Evolutionary conservation across 2,329 filamentous ascomycete species (phyloP).

Genomic region (Penicillium sp.): DNA sequence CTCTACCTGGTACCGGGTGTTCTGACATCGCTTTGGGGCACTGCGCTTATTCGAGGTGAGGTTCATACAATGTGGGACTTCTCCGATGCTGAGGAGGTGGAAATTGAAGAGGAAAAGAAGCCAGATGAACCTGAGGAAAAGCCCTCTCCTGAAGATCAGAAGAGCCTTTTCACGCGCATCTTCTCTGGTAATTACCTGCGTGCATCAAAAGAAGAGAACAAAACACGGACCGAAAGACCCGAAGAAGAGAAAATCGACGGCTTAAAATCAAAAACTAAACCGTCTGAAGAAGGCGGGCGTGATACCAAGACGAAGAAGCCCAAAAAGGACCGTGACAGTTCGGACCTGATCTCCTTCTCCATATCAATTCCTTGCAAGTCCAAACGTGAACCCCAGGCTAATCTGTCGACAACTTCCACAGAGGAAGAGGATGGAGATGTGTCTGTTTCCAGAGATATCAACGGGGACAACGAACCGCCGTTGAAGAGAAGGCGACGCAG

Average conservation of each 20-base stretch:
- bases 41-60: constrained; percentile 63
- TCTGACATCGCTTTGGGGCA: constrained; percentile 63
- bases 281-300: constrained; percentile 4
- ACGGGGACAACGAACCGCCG: constrained; percentile 26
- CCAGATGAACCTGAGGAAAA: constrained; percentile 41
- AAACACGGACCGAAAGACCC: not conserved
- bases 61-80: constrained; percentile 69
- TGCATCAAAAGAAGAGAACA: not conserved
- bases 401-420: not conserved
- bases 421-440: constrained; percentile 14
- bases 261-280: constrained; percentile 31
- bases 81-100: constrained; percentile 54
- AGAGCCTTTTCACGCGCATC: constrained; percentile 24
- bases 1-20: constrained; percentile 88
- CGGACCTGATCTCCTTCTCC: constrained; percentile 27
- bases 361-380: constrained; percentile 24
- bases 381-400: not conserved
- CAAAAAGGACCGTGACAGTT: constrained; percentile 12
- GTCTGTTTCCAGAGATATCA: constrained; percentile 14
- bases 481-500: constrained; percentile 30
- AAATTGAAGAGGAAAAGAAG: constrained; percentile 25
- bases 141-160: not conserved
- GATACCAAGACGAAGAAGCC: constrained; percentile 8
- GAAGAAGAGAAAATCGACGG: constrained; percentile 5
- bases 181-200: constrained; percentile 19